Evolutionary conservation across 371 early-diverging fungal genomes (phyloP).

Genomic region (Mortierella polycephala): DNA sequence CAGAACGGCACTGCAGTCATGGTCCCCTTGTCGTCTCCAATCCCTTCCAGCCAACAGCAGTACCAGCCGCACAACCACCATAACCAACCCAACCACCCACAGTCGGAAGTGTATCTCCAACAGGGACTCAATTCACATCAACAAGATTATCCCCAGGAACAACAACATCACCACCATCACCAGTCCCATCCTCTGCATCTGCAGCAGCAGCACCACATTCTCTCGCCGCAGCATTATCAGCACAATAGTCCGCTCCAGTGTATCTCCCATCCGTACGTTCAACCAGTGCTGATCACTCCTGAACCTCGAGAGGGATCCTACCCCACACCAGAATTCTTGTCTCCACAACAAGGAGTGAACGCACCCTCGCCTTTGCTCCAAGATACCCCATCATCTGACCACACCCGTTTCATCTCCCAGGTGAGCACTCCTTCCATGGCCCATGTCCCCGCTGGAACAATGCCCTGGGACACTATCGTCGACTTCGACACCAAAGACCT

Average conservation of each 20-base stretch:
- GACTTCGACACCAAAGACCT: not conserved
- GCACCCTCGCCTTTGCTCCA: no score
- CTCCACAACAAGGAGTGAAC: no score
- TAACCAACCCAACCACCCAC: not conserved
- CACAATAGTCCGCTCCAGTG: not conserved
- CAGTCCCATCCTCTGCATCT: not conserved
- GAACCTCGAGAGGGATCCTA: no score
- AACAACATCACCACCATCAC: conserved; percentile 1
- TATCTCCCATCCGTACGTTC: no score
- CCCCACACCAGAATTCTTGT: no score
- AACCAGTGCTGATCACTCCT: no score
- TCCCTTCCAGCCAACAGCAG: not conserved
- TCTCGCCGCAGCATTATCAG: not conserved
- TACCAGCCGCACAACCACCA: no score
- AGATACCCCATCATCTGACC: no score
- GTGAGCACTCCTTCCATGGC: not conserved
- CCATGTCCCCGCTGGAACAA: not conserved
- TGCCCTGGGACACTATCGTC: not conserved
- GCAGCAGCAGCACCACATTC: not conserved
- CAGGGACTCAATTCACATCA: not conserved
- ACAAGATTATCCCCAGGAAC: not conserved
- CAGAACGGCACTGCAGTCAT: not conserved
- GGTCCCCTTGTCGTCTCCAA: not conserved
- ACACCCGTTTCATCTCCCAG: no score
- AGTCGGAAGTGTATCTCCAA: not conserved